Percentiles rank a stretch among this genome's conserved stretches.
Conservation (phyloP, 495 filamentous ascomycete species). For the Articulospora tetracladia region DNA sequence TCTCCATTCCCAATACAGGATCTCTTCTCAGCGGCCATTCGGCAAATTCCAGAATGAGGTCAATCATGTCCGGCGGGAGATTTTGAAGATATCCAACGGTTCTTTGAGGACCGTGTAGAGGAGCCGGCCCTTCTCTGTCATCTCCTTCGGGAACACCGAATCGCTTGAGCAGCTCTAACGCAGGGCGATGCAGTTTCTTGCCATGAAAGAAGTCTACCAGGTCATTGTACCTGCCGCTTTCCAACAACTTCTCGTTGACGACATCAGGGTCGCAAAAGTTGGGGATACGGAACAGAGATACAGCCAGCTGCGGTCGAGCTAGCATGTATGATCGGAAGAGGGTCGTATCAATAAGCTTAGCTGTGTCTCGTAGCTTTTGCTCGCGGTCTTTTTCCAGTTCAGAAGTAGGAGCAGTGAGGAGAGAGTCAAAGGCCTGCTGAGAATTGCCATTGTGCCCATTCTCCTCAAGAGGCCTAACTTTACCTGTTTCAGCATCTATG, state of each 20-base stretch:
- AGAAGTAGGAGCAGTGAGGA: slow-evolving; percentile 42
- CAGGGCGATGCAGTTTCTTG: slow-evolving; percentile 87
- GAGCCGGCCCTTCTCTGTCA: slow-evolving; percentile 57
- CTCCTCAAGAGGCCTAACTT: slow-evolving; percentile 53
- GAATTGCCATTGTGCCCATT: slow-evolving; percentile 48
- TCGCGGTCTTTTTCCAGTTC: slow-evolving; percentile 60
- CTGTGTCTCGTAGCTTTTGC: slow-evolving; percentile 65
- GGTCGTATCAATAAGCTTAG: slow-evolving; percentile 84
- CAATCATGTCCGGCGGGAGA: slow-evolving; percentile 80
- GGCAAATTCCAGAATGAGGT: slow-evolving; percentile 86
- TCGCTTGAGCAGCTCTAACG: slow-evolving; percentile 73
- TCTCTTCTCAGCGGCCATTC: slow-evolving; percentile 79
- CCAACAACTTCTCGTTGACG: slow-evolving; percentile 86
- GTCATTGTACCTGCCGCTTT: slow-evolving; percentile 86
- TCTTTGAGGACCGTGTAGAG: slow-evolving; percentile 75
- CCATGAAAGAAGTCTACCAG: slow-evolving; percentile 96
- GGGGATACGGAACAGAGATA: slow-evolving; percentile 88
- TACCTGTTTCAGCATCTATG: slow-evolving; percentile 69
- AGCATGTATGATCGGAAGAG: slow-evolving; percentile 94
- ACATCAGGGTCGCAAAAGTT: slow-evolving; percentile 98
- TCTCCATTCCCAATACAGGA: slow-evolving; percentile 82
- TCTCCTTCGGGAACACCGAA: slow-evolving; percentile 76
- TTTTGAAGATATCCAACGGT: slow-evolving; percentile 90
- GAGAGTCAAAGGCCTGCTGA: slow-evolving; percentile 42
- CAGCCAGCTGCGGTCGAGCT: slow-evolving; percentile 76